Conservation (phyloP, 2,329 filamentous ascomycete genomes). For the Stemphylium beticola region DNA sequence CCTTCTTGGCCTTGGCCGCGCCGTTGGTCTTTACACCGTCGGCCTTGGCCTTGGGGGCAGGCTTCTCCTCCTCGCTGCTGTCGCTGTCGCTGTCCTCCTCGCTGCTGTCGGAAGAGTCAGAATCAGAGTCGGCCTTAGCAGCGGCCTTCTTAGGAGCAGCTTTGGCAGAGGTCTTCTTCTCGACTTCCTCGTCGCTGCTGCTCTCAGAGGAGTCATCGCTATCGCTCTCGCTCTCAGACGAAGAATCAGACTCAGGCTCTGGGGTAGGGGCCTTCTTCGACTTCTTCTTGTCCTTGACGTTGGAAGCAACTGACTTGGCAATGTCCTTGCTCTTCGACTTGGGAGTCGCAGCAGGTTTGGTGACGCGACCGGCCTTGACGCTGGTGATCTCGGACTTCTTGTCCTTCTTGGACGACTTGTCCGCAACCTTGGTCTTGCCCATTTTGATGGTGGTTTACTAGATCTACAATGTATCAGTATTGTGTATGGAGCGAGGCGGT, state of each 20-base stretch:
- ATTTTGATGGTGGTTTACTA: slow-evolving; percentile 38
- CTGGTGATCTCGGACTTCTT: slow-evolving; percentile 63
- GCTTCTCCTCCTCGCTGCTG: slow-evolving; percentile 39
- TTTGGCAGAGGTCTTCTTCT: slow-evolving; percentile 44
- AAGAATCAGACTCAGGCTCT: slow-evolving; percentile 52
- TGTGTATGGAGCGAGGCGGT: slow-evolving; percentile 10
- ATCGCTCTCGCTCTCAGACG: slow-evolving; percentile 46
- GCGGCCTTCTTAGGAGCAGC: slow-evolving; percentile 45
- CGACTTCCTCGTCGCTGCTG: slow-evolving; percentile 41
- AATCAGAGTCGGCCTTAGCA: slow-evolving; percentile 47
- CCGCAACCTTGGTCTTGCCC: slow-evolving; percentile 46
- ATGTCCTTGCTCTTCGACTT: slow-evolving; percentile 72
- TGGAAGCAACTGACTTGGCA: slow-evolving; percentile 59
- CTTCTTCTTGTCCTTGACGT: slow-evolving; percentile 59
- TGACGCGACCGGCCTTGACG: slow-evolving; percentile 71
- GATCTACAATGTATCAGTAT: slow-evolving; percentile 44
- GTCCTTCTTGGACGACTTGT: slow-evolving; percentile 59
- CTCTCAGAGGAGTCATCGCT: slow-evolving; percentile 40
- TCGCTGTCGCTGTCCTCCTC: slow-evolving; percentile 36
- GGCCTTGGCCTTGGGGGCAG: slow-evolving; percentile 39
- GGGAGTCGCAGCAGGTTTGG: slow-evolving; percentile 69
- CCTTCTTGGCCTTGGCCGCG: slow-evolving; percentile 44
- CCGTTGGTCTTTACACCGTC: slow-evolving; percentile 44
- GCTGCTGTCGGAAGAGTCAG: slow-evolving; percentile 28
- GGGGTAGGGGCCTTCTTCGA: slow-evolving; percentile 57